These are phyloP conservation scores for Pseudoneurospora amorphoporcata DNA, from an alignment of 495 filamentous ascomycete species.

Conservation along the genomic window DNA sequence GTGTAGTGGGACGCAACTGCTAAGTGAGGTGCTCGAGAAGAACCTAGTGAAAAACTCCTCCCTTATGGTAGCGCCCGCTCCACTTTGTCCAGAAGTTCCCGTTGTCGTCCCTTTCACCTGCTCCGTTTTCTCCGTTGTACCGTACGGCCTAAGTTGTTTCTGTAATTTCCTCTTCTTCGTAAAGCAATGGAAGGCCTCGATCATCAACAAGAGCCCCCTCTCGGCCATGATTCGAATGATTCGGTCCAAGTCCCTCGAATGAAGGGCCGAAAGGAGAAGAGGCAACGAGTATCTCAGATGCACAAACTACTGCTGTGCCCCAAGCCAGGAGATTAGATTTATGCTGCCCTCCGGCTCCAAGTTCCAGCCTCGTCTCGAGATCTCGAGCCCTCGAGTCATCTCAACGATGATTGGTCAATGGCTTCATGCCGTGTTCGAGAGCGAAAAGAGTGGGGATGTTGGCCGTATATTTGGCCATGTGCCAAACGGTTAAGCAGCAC, in stretches of 20 bases:
- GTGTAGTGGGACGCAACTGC: background rate
- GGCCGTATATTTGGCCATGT: background rate
- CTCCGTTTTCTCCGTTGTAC: background rate
- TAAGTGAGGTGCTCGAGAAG: background rate
- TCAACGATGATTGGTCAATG: background rate
- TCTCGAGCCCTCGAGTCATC: background rate
- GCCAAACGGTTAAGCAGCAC: background rate
- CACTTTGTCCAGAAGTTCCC: background rate
- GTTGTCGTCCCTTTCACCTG: background rate
- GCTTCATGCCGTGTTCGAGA: background rate
- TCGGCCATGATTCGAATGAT: background rate
- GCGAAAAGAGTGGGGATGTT: background rate
- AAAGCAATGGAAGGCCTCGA: background rate
- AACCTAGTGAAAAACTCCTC: background rate
- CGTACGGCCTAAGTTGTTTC: background rate
- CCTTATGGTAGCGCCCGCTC: background rate
- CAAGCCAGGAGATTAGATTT: background rate
- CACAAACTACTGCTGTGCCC: background rate
- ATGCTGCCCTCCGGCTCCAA: background rate
- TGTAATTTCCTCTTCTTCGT: background rate
- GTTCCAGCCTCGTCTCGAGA: background rate
- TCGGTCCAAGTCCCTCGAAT: background rate
- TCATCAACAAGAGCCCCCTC: background rate
- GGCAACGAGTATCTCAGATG: background rate
- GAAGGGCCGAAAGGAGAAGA: background rate